These are phyloP conservation scores for Suillus occidentalis DNA, from an alignment of 768 basidiomycete species.

Conservation along the genomic window DNA sequence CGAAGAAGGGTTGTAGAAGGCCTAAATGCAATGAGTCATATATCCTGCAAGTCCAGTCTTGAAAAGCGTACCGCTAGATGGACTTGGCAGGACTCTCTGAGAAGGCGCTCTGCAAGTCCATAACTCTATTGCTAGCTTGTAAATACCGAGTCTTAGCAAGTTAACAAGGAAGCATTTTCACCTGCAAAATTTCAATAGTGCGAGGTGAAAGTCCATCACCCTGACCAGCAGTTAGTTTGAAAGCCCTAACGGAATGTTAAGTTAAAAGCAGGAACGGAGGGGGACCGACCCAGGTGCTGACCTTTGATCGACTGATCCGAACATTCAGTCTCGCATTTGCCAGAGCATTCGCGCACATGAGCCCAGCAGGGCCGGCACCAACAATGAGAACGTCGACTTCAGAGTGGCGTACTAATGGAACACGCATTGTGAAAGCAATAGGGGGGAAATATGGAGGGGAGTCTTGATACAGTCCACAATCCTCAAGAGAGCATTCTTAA, in stretches of 20 bases:
- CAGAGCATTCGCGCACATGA: slow-evolving; percentile 45
- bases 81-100: slow-evolving; percentile 63
- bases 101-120: slow-evolving; percentile 62
- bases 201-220: slow-evolving; percentile 29
- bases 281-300: slow-evolving; percentile 18
- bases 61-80: slow-evolving; percentile 55
- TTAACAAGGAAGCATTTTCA: slow-evolving; percentile 8
- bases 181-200: slow-evolving; percentile 47
- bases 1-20: slow-evolving; percentile 70
- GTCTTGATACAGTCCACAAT: slow-evolving; percentile 5
- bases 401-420: slow-evolving; percentile 15
- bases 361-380: slow-evolving; percentile 44
- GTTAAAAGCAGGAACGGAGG: not conserved
- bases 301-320: slow-evolving; percentile 39
- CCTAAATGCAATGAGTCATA: slow-evolving; percentile 36
- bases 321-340: slow-evolving; percentile 38
- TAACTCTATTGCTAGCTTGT: slow-evolving; percentile 53
- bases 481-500: not conserved
- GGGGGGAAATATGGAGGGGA: not conserved
- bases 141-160: not conserved
- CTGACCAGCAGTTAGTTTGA: slow-evolving; percentile 21
- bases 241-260: slow-evolving; percentile 14
- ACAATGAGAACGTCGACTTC: slow-evolving; percentile 42
- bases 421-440: slow-evolving; percentile 8
- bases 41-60: not conserved